Conservation (phyloP, 176 grass and related monocot species). For the Musa acuminata region DNA sequence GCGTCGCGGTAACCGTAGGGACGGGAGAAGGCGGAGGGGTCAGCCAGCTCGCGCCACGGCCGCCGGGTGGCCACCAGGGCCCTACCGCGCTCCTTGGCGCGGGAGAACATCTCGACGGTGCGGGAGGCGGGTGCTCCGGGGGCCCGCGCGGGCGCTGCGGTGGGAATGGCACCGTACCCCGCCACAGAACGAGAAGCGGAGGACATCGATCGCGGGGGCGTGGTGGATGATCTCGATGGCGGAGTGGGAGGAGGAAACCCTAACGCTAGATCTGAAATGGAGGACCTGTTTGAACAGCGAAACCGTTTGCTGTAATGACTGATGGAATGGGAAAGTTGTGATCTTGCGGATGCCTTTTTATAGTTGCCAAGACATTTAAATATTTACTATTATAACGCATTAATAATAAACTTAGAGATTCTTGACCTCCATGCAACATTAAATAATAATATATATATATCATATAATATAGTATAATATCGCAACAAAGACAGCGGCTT, state of each 20-base stretch:
- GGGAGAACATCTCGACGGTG: constrained; percentile 14
- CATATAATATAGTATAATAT: too few relatives aligned
- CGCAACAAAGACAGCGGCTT: too few relatives aligned
- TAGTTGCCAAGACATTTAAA: too few relatives aligned
- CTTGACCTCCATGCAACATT: too few relatives aligned
- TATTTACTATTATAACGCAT: too few relatives aligned
- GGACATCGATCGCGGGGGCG: background rate
- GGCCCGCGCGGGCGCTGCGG: background rate
- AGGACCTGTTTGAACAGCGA: background rate
- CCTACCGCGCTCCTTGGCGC: constrained; percentile 9
- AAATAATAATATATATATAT: too few relatives aligned
- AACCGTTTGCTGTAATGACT: background rate
- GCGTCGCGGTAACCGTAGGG: constrained; percentile 12
- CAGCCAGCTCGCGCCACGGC: constrained; percentile 1
- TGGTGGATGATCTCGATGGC: background rate
- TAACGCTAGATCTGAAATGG: constrained; percentile 1
- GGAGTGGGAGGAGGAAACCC: background rate
- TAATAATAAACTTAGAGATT: too few relatives aligned
- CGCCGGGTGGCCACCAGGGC: background rate
- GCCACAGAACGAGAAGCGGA: background rate
- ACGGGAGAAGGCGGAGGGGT: constrained; percentile 7
- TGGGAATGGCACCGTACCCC: background rate
- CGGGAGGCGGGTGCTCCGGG: background rate
- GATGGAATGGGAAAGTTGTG: too few relatives aligned
- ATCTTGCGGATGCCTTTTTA: background rate